Evolutionary conservation across 2,329 filamentous ascomycete genomes (phyloP).

Genomic region (Fusarium proliferatum): DNA sequence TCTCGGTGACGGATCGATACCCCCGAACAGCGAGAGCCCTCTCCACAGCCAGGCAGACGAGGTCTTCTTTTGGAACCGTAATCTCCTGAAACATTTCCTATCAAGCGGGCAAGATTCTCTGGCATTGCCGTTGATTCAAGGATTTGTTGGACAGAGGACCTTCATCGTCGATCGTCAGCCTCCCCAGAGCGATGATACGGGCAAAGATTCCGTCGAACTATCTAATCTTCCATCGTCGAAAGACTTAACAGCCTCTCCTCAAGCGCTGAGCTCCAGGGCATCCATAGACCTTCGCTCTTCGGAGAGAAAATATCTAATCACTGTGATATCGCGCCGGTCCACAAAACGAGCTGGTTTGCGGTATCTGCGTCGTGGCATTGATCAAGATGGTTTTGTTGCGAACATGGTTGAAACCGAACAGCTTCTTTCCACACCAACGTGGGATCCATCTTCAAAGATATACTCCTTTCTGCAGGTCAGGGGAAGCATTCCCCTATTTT

Average conservation of each 20-base stretch:
- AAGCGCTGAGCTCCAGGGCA: conserved; percentile 39
- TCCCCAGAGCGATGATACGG: conserved; percentile 62
- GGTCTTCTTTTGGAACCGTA: conserved; percentile 90
- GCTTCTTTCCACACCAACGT: conserved; percentile 78
- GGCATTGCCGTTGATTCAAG: conserved; percentile 87
- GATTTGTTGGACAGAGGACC: conserved; percentile 87
- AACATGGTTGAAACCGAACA: conserved; percentile 97
- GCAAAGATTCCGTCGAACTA: conserved; percentile 60
- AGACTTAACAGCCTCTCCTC: conserved; percentile 42
- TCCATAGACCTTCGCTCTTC: conserved; percentile 58
- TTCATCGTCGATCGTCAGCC: conserved; percentile 78
- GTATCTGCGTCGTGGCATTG: conserved; percentile 89
- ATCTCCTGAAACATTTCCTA: conserved; percentile 79
- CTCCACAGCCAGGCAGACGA: conserved; percentile 79
- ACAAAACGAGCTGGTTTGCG: conserved; percentile 86
- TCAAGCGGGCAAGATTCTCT: conserved; percentile 77
- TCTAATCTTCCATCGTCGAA: conserved; percentile 51
- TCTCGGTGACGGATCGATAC: conserved; percentile 51
- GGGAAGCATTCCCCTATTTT: conserved; percentile 94
- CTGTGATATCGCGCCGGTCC: conserved; percentile 89
- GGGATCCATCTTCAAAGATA: conserved; percentile 70
- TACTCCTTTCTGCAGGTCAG: conserved; percentile 90
- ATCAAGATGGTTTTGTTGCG: conserved; percentile 88
- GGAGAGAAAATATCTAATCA: conserved; percentile 78
- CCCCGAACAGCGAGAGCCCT: conserved; percentile 55